phyloP scores from a whole-genome alignment of 176 grass and related monocot genomes.

The Miscanthus lutarioriparius region DNA sequence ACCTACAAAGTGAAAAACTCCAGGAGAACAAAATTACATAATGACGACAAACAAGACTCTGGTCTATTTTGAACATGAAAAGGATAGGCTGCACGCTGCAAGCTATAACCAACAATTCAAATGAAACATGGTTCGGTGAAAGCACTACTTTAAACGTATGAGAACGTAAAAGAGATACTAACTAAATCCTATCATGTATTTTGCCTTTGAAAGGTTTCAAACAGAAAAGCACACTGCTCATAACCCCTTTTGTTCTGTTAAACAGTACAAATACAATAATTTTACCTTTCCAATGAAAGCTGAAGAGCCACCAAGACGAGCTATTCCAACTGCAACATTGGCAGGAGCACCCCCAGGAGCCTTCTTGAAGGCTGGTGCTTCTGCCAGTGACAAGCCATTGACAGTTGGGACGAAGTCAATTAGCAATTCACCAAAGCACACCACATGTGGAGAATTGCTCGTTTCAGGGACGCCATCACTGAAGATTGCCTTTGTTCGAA shows the following conservation, averaged over 20 bases:
- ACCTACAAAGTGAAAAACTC: slow-evolving; percentile 52
- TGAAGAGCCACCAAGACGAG: slow-evolving; percentile 87
- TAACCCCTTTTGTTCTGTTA: not conserved
- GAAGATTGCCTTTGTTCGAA: slow-evolving; percentile 42
- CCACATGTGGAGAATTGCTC: slow-evolving; percentile 67
- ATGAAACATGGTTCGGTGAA: slow-evolving; percentile 7
- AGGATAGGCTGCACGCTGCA: not conserved
- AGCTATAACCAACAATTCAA: not conserved
- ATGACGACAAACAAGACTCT: not conserved
- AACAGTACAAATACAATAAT: slow-evolving; percentile 1
- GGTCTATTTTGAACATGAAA: not conserved
- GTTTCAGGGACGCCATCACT: slow-evolving; percentile 33
- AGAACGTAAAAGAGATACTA: not conserved
- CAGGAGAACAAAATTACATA: not conserved
- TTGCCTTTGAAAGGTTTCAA: not conserved
- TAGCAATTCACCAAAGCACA: slow-evolving; percentile 89
- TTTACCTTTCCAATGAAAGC: slow-evolving; percentile 95
- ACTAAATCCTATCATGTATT: not conserved
- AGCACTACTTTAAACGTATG: not conserved
- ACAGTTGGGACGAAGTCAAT: slow-evolving; percentile 94
- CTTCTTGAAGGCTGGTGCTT: slow-evolving; percentile 94
- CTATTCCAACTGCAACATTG: slow-evolving; percentile 93
- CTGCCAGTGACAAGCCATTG: slow-evolving; percentile 64
- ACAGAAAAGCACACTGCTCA: not conserved
- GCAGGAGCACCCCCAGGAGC: slow-evolving; percentile 90